Percentiles rank a stretch among this genome's conserved stretches.
Conservation (phyloP, 306 rosid genomes). For the Comarum palustre region DNA sequence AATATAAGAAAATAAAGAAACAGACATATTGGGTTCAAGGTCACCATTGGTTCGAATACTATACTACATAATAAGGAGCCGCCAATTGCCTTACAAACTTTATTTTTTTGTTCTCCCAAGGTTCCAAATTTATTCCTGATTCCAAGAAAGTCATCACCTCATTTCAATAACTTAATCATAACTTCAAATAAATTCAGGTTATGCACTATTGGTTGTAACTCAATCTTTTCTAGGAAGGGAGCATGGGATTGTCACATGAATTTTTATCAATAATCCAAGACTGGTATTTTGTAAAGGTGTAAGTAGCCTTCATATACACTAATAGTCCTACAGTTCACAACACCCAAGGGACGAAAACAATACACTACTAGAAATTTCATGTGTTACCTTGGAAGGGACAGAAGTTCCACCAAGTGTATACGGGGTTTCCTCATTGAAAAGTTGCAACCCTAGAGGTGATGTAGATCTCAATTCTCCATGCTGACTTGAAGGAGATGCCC, state of each 20-base stretch:
- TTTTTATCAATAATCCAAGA: constrained; percentile 1
- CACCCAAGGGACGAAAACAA: not conserved
- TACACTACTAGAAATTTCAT: not conserved
- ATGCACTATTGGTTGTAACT: not conserved
- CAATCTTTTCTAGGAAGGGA: not conserved
- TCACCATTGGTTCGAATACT: not conserved
- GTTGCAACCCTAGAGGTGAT: constrained; percentile 53
- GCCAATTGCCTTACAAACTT: too few species aligned
- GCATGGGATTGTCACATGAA: not conserved
- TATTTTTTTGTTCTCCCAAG: too few species aligned
- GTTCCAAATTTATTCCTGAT: not conserved
- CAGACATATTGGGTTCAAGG: not conserved
- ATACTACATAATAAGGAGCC: too few species aligned
- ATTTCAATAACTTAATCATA: not conserved
- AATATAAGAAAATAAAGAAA: not conserved
- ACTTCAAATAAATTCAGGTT: not conserved
- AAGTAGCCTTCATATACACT: not conserved
- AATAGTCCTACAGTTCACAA: constrained; percentile 5
- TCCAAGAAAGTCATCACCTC: not conserved
- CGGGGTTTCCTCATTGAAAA: constrained; percentile 61
- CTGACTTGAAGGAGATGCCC: constrained; percentile 77
- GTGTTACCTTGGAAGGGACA: constrained; percentile 62
- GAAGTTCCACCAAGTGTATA: constrained; percentile 54
- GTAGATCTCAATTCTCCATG: constrained; percentile 46
- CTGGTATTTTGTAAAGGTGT: not conserved